Percentiles rank a stretch among this genome's conserved stretches.
Conservation (phyloP, 1,284 basidiomycete species). For the Exobasidium rhododendri region DNA sequence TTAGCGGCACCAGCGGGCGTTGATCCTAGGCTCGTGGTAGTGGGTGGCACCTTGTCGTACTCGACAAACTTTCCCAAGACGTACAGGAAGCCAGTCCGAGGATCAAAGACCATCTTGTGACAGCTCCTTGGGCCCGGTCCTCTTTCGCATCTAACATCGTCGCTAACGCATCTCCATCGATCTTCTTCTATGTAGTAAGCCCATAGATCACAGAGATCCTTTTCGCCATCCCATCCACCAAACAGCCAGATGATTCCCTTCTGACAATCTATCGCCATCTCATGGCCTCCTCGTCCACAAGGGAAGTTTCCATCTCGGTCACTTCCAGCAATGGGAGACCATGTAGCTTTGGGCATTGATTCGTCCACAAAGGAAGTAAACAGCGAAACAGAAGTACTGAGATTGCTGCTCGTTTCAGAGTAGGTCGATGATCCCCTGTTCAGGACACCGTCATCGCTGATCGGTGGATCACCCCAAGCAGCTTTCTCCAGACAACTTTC, state of each 20-base stretch:
- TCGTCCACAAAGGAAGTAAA: slow-evolving; percentile 38
- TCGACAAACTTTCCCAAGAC: slow-evolving; percentile 57
- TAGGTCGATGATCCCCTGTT: background rate
- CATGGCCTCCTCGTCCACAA: slow-evolving; percentile 67
- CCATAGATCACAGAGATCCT: slow-evolving; percentile 74
- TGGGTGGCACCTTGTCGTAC: background rate
- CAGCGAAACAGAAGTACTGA: slow-evolving; percentile 18
- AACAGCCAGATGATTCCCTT: slow-evolving; percentile 69
- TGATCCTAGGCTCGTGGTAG: background rate
- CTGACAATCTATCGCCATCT: slow-evolving; percentile 72
- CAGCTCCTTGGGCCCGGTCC: slow-evolving; percentile 72
- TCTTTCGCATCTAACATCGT: slow-evolving; percentile 61
- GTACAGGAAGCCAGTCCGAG: slow-evolving; percentile 69
- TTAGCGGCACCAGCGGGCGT: no score
- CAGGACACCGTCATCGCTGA: background rate
- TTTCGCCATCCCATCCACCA: slow-evolving; percentile 73
- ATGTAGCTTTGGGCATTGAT: slow-evolving; percentile 31
- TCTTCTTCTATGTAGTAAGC: slow-evolving; percentile 66
- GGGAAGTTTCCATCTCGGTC: slow-evolving; percentile 26
- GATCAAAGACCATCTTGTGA: slow-evolving; percentile 77
- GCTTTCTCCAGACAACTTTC: slow-evolving; percentile 57
- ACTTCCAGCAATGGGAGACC: slow-evolving; percentile 25
- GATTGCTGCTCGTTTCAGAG: background rate
- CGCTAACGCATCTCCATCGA: slow-evolving; percentile 66
- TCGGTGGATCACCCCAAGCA: slow-evolving; percentile 29